phyloP scores from a whole-genome alignment of 345 rosid genomes.

The Gossypium mustelinum region DNA sequence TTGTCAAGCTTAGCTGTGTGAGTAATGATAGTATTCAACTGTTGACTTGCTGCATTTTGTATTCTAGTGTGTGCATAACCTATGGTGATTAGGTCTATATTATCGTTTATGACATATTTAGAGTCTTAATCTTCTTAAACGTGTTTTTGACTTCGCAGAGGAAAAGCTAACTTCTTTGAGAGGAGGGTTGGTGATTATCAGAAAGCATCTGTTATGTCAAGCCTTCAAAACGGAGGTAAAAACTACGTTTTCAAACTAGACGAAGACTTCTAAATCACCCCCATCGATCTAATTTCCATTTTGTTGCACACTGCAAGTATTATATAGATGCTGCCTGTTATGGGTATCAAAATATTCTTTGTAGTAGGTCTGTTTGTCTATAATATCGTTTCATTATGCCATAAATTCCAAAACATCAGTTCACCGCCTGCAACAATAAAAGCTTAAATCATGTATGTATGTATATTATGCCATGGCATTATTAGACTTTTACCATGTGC shows the following conservation, averaged over 20 bases:
- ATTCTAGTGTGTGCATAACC: not conserved
- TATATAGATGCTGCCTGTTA: not conserved
- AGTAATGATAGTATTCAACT: not conserved
- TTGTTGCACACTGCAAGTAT: not conserved
- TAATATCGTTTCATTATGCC: not conserved
- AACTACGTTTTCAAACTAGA: slow-evolving; percentile 66
- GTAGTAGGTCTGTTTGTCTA: not conserved
- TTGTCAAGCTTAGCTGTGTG: not conserved
- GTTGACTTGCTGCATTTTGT: not conserved
- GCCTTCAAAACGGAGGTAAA: slow-evolving; percentile 58
- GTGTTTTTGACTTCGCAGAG: slow-evolving; percentile 43
- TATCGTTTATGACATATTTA: not conserved
- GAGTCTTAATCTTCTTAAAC: not conserved
- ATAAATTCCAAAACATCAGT: not conserved
- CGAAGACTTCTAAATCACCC: slow-evolving; percentile 50
- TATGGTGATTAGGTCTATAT: not conserved
- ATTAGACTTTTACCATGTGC: not conserved
- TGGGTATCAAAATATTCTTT: slow-evolving; percentile 7
- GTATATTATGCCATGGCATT: not conserved
- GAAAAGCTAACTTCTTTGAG: slow-evolving; percentile 80
- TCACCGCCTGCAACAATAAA: not conserved
- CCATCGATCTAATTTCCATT: not conserved
- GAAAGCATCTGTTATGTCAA: slow-evolving; percentile 86
- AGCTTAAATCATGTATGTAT: not conserved
- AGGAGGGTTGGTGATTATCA: slow-evolving; percentile 91